Percentiles rank a stretch among this genome's conserved stretches.
These are phyloP conservation scores for Phytophthora crassamura DNA, from an alignment of 352 stramenopile species.

Conservation along the genomic window DNA sequence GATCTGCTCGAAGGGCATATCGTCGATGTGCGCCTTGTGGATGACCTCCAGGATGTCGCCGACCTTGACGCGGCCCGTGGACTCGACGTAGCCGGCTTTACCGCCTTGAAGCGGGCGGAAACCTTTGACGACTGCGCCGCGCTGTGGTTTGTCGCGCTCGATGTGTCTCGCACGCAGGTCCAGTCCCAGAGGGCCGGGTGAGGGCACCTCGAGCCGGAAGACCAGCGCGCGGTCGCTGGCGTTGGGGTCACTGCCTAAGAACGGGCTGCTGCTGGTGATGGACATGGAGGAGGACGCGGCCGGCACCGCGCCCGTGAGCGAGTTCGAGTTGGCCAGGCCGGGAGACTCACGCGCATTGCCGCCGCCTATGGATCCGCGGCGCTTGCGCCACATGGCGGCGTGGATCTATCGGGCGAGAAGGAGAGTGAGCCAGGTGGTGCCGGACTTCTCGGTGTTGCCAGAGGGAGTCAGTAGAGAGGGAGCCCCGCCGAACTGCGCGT, in stretches of 20 bases:
- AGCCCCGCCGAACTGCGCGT: too few species aligned
- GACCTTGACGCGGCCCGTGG: slow-evolving; percentile 74
- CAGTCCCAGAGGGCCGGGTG: slow-evolving; percentile 67
- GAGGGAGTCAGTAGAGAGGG: slow-evolving; percentile 18
- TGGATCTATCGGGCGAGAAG: neutral
- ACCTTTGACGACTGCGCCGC: slow-evolving; percentile 79
- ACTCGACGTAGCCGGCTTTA: slow-evolving; percentile 71
- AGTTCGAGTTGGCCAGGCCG: slow-evolving; percentile 40
- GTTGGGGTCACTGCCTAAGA: slow-evolving; percentile 65
- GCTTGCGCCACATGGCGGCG: slow-evolving; percentile 62
- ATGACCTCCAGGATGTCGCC: slow-evolving; percentile 85
- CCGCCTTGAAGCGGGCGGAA: slow-evolving; percentile 69
- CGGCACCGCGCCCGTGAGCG: slow-evolving; percentile 45
- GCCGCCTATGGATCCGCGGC: slow-evolving; percentile 54
- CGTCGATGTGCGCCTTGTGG: slow-evolving; percentile 78
- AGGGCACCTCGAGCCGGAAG: slow-evolving; percentile 81
- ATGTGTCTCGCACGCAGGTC: slow-evolving; percentile 79
- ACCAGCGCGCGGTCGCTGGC: slow-evolving; percentile 65
- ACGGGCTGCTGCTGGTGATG: slow-evolving; percentile 51
- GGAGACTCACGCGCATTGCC: slow-evolving; percentile 45
- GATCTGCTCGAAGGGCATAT: slow-evolving; percentile 88
- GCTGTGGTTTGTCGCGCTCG: slow-evolving; percentile 76
- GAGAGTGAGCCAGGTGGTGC: too few species aligned
- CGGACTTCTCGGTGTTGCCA: slow-evolving; percentile 15
- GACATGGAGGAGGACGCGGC: slow-evolving; percentile 48